These are phyloP conservation scores for Marchantia paleacea DNA, from an alignment of 225 moss, liverwort and hornwort species.

Conservation along the genomic window DNA sequence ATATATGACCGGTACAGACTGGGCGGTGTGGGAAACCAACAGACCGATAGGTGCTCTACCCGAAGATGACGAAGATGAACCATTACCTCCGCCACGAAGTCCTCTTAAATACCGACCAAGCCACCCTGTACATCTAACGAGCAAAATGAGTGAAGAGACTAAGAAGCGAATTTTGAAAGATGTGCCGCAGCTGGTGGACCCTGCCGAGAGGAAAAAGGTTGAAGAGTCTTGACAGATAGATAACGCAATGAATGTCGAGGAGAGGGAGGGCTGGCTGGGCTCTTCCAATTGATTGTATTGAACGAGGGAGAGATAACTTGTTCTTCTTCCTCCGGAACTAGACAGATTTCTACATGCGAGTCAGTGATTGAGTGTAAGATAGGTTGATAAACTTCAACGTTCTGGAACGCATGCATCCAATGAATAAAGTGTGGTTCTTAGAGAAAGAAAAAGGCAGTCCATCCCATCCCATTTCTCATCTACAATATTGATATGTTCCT, in stretches of 20 bases:
- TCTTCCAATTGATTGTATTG: not conserved
- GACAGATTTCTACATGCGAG: not conserved
- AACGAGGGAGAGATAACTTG: not conserved
- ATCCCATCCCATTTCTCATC: conserved; percentile 2
- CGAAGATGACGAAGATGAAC: not conserved
- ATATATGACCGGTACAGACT: conserved; percentile 46
- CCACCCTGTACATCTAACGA: conserved; percentile 47
- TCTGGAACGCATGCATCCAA: not conserved
- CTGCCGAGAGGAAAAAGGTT: not conserved
- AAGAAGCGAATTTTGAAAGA: conserved; percentile 49
- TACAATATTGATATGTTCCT: not conserved
- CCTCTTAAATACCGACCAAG: conserved; percentile 11
- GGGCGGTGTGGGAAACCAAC: conserved; percentile 65
- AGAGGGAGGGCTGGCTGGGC: not conserved
- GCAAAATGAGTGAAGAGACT: conserved; percentile 58
- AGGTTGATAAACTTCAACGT: not conserved
- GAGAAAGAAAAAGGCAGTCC: too few species aligned
- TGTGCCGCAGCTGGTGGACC: conserved; percentile 48
- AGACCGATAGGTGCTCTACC: conserved; percentile 24
- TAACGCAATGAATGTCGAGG: not conserved
- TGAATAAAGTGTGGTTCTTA: not conserved
- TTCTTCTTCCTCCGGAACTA: not conserved
- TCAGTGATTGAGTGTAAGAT: too few species aligned
- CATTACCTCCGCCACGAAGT: not conserved
- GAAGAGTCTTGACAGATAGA: not conserved